These are phyloP conservation scores for Pugionium dolabratum DNA, from an alignment of 345 rosid genomes.

Conservation along the genomic window DNA sequence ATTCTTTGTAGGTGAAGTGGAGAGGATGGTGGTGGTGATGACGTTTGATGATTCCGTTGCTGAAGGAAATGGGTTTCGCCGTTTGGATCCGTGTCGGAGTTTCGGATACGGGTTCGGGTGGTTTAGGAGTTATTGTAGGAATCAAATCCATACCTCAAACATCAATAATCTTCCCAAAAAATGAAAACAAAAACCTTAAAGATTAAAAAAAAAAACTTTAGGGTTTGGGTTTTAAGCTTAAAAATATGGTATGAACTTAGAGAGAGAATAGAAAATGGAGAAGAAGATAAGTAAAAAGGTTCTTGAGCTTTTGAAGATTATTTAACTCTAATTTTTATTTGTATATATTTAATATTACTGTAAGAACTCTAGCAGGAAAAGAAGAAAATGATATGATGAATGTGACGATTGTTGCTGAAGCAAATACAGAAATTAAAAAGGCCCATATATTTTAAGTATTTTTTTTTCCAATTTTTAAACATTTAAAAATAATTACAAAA, in stretches of 20 bases:
- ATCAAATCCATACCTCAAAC: slow-evolving; percentile 54
- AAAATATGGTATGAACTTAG: slow-evolving; percentile 19
- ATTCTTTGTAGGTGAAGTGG: slow-evolving; percentile 59
- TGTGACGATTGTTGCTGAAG: slow-evolving; percentile 36
- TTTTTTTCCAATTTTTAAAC: background rate
- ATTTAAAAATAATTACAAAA: too few species aligned
- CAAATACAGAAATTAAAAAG: slow-evolving; percentile 23
- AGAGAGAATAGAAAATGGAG: slow-evolving; percentile 28
- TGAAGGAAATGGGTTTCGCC: slow-evolving; percentile 58
- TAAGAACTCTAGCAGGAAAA: slow-evolving; percentile 11
- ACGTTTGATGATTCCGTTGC: slow-evolving; percentile 79
- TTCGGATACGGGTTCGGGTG: slow-evolving; percentile 64
- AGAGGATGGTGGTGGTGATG: slow-evolving; percentile 44
- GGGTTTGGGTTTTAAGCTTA: slow-evolving; percentile 29
- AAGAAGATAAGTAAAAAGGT: slow-evolving; percentile 32
- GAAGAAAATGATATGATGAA: slow-evolving; percentile 35
- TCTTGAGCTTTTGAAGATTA: slow-evolving; percentile 33
- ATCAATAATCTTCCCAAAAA: slow-evolving; percentile 36
- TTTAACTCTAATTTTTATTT: background rate
- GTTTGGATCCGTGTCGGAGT: slow-evolving; percentile 67
- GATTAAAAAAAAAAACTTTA: background rate
- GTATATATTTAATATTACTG: background rate
- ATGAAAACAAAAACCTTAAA: too few species aligned
- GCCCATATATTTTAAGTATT: slow-evolving; percentile 7
- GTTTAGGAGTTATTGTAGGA: slow-evolving; percentile 40